Evolutionary conservation across 306 rosid genomes (phyloP).

Genomic region (Rubus idaeus): DNA sequence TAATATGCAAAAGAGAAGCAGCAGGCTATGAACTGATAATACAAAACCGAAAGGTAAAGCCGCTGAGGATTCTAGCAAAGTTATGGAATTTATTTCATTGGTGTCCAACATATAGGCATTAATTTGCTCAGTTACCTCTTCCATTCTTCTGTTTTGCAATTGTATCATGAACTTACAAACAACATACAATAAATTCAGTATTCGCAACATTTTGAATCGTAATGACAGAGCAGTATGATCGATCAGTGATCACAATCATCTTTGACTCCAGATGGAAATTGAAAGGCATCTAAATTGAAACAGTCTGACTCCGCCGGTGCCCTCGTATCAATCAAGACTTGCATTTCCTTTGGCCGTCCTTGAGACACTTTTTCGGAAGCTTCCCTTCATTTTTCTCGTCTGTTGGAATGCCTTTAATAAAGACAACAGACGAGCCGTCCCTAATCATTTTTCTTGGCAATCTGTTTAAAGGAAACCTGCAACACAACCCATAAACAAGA

Average conservation of each 20-base stretch:
- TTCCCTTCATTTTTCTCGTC: constrained; percentile 37
- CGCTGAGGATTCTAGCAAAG: too few relatives aligned
- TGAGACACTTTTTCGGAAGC: constrained; percentile 30
- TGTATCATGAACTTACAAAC: background rate
- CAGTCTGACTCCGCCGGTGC: background rate
- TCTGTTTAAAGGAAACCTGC: constrained; percentile 43
- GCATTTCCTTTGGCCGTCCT: constrained; percentile 31
- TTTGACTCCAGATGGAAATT: background rate
- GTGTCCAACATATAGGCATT: too few relatives aligned
- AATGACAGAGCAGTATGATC: background rate
- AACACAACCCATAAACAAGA: constrained; percentile 23
- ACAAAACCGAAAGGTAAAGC: too few relatives aligned
- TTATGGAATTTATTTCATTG: too few relatives aligned
- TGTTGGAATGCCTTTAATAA: constrained; percentile 35
- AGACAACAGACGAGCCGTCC: constrained; percentile 44
- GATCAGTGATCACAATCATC: background rate
- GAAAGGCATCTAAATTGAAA: background rate
- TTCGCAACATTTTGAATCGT: background rate
- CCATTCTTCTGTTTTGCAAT: too few relatives aligned
- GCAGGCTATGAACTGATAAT: too few relatives aligned
- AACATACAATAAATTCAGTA: background rate
- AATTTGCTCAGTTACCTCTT: too few relatives aligned
- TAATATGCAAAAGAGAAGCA: too few relatives aligned
- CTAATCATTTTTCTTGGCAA: constrained; percentile 33
- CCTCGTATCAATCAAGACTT: constrained; percentile 27